Percentiles rank a stretch among this genome's conserved stretches.
Evolutionary conservation across 2,329 filamentous ascomycete species (phyloP).

Genomic region (Fusarium keratoplasticum): DNA sequence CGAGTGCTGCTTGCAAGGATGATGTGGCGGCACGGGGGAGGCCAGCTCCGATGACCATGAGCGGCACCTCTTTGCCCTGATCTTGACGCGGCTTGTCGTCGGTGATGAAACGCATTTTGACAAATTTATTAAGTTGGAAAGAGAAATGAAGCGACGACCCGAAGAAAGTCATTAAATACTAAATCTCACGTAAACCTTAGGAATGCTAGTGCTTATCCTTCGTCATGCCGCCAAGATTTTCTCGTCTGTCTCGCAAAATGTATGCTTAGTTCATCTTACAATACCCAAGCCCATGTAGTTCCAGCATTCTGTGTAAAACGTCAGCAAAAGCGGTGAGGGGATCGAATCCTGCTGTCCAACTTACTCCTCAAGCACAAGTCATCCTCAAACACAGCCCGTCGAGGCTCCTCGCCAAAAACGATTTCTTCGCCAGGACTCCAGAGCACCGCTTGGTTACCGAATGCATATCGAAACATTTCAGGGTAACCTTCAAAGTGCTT

Average conservation of each 20-base stretch:
- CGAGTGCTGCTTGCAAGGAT: slow-evolving; percentile 50
- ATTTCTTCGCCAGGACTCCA: not conserved
- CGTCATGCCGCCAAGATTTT: not conserved
- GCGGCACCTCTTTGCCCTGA: slow-evolving; percentile 5
- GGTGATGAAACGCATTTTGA: slow-evolving; percentile 31
- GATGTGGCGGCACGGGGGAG: slow-evolving; percentile 52
- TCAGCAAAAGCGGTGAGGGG: not conserved
- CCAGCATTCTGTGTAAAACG: not conserved
- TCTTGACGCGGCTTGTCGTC: slow-evolving; percentile 19
- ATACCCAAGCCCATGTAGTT: not conserved
- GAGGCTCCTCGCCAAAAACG: not conserved
- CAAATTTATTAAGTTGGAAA: not conserved
- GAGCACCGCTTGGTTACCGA: not conserved
- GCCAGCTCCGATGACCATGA: slow-evolving; percentile 45
- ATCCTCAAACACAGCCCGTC: not conserved
- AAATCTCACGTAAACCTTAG: not conserved
- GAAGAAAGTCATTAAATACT: not conserved
- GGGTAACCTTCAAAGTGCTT: not conserved
- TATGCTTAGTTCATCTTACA: not conserved
- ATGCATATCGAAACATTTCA: not conserved
- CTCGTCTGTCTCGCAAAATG: not conserved
- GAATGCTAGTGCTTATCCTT: not conserved
- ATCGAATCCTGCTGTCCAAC: not conserved
- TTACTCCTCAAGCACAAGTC: not conserved
- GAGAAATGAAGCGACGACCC: not conserved